Evolutionary conservation across 2,329 filamentous ascomycete species (phyloP).

Genomic region (Madurella mycetomatis): DNA sequence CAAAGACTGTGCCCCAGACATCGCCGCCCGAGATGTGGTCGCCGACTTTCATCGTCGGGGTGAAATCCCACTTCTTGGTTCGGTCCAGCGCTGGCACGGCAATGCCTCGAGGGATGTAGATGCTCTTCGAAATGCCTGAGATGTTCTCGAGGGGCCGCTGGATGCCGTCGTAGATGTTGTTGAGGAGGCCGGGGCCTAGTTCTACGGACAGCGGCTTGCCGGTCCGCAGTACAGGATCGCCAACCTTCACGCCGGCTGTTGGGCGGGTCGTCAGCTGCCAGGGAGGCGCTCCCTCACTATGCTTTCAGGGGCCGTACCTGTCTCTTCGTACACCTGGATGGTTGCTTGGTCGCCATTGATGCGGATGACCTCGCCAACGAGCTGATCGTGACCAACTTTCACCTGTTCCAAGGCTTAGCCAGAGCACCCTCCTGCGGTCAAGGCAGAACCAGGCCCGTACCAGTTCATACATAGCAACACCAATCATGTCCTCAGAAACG

Average conservation of each 20-base stretch:
- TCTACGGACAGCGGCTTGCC: conserved; percentile 97
- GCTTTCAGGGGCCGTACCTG: conserved; percentile 56
- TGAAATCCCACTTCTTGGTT: conserved; percentile 94
- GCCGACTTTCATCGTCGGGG: conserved; percentile 83
- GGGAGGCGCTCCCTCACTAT: too few species aligned
- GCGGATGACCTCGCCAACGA: conserved; percentile 96
- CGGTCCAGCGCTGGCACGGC: conserved; percentile 82
- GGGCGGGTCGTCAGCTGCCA: conserved; percentile 16
- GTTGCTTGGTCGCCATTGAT: conserved; percentile 94
- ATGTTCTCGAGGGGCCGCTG: conserved; percentile 91
- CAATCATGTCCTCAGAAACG: conserved; percentile 96
- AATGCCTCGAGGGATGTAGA: conserved; percentile 97
- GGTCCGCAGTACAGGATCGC: conserved; percentile 85
- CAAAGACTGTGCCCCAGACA: conserved; percentile 89
- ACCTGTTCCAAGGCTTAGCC: conserved; percentile 52
- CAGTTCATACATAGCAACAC: conserved; percentile 99
- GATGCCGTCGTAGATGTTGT: conserved; percentile 99
- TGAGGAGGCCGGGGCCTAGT: conserved; percentile 92
- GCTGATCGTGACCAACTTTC: conserved; percentile 83
- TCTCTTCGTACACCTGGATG: conserved; percentile 99
- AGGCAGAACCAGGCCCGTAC: conserved; percentile 45
- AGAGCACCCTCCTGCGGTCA: neutral
- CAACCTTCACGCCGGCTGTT: conserved; percentile 86
- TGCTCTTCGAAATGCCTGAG: conserved; percentile 70
- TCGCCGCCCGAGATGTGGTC: conserved; percentile 97